These are phyloP conservation scores for Bondarzewia mesenterica DNA, from an alignment of 1,284 basidiomycete genomes.

Conservation along the genomic window DNA sequence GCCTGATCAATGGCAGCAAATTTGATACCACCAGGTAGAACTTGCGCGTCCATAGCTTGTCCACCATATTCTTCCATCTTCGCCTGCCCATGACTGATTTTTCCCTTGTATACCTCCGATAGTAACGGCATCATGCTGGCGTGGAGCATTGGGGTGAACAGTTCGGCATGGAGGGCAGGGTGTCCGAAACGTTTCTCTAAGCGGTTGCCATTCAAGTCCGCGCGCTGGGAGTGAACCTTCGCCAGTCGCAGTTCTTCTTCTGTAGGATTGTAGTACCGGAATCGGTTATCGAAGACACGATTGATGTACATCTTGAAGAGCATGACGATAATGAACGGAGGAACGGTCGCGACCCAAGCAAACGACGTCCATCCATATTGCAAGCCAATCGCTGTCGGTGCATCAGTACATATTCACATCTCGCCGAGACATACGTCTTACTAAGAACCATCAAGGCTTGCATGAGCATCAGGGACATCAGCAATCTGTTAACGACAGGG, in stretches of 20 bases:
- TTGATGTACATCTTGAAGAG: slow-evolving; percentile 80
- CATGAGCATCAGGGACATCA: slow-evolving; percentile 73
- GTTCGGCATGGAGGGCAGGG: slow-evolving; percentile 68
- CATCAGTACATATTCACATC: slow-evolving; percentile 8
- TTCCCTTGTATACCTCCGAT: slow-evolving; percentile 66
- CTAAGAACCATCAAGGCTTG: slow-evolving; percentile 82
- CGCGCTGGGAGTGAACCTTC: slow-evolving; percentile 62
- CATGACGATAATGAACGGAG: slow-evolving; percentile 70
- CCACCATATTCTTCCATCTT: slow-evolving; percentile 70
- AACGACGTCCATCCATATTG: slow-evolving; percentile 69
- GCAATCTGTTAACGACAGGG: slow-evolving; percentile 79
- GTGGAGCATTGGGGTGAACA: slow-evolving; percentile 86
- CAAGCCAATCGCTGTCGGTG: slow-evolving; percentile 68
- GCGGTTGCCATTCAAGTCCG: slow-evolving; percentile 60
- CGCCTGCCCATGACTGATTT: slow-evolving; percentile 52
- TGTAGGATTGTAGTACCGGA: slow-evolving; percentile 74
- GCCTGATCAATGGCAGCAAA: slow-evolving; percentile 74
- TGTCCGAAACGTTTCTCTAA: slow-evolving; percentile 83
- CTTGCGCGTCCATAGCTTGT: slow-evolving; percentile 60
- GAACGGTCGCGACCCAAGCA: slow-evolving; percentile 65
- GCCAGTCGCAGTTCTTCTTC: slow-evolving; percentile 64
- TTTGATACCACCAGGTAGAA: slow-evolving; percentile 67
- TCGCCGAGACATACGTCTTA: slow-evolving; percentile 31
- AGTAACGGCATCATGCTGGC: slow-evolving; percentile 77
- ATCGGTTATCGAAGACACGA: slow-evolving; percentile 57